phyloP scores from a whole-genome alignment of 1,284 basidiomycete genomes.

The Omphalotus olearius region DNA sequence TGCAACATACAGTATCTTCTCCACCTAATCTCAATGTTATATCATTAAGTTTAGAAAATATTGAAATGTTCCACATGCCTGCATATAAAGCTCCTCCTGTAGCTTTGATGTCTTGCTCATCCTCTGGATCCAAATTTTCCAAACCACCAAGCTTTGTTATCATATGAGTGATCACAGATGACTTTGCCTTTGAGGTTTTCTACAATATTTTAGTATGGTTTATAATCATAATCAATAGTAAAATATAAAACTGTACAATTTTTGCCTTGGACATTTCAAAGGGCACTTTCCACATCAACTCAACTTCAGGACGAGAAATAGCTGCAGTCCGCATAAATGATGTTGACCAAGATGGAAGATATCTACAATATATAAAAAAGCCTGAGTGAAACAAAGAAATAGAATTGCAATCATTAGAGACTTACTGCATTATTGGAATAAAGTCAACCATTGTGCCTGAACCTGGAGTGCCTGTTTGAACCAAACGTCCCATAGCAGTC shows the following conservation, averaged over 20 bases:
- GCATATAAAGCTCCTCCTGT: background rate
- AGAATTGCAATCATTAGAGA: background rate
- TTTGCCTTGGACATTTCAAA: background rate
- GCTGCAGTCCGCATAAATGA: background rate
- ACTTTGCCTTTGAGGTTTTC: background rate
- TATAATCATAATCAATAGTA: background rate
- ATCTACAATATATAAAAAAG: background rate
- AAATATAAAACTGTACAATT: background rate
- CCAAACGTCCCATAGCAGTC: background rate
- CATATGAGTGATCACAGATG: background rate
- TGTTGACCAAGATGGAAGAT: background rate
- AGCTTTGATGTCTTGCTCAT: background rate
- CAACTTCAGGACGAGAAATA: background rate
- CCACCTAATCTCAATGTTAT: background rate
- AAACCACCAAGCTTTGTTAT: background rate
- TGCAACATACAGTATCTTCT: background rate
- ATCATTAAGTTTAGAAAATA: background rate
- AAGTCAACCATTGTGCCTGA: background rate
- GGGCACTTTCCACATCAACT: background rate
- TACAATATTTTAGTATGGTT: background rate
- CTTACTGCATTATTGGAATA: background rate
- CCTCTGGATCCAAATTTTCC: background rate
- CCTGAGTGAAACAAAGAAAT: too few species aligned
- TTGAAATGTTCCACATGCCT: background rate
- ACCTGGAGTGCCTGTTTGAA: background rate